phyloP scores from a whole-genome alignment of 2,329 filamentous ascomycete species.

The Fusarium miscanthi region DNA sequence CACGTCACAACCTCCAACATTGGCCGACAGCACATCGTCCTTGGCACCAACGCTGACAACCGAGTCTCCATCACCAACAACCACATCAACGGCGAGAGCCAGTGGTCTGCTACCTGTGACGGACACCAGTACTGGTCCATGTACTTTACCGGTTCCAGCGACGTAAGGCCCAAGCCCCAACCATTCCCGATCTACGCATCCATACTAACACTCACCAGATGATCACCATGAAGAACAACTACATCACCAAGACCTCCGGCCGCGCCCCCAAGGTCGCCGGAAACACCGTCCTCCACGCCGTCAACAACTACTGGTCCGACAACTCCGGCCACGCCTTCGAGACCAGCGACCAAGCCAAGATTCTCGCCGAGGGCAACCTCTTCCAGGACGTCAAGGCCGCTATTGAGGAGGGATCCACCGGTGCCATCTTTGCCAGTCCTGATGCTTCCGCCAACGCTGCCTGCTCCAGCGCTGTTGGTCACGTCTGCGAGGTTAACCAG shows the following conservation, averaged over 20 bases:
- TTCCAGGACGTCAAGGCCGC: slow-evolving; percentile 64
- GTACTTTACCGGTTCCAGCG: slow-evolving; percentile 65
- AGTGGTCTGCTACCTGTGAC: slow-evolving; percentile 69
- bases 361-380: slow-evolving; percentile 67
- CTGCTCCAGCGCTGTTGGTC: slow-evolving; percentile 60
- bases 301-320: slow-evolving; percentile 71
- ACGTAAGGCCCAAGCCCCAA: slow-evolving; percentile 42
- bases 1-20: slow-evolving; percentile 67
- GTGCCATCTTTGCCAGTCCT: slow-evolving; percentile 50
- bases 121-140: slow-evolving; percentile 70
- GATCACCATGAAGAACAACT: slow-evolving; percentile 70
- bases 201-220: neutral
- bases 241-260: slow-evolving; percentile 68
- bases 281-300: slow-evolving; percentile 66
- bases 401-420: slow-evolving; percentile 49
- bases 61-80: slow-evolving; percentile 70
- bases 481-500: slow-evolving; percentile 61
- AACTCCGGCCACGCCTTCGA: slow-evolving; percentile 69
- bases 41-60: slow-evolving; percentile 63
- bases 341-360: slow-evolving; percentile 52
- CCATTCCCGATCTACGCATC: too few species aligned
- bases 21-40: slow-evolving; percentile 70
- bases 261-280: slow-evolving; percentile 67
- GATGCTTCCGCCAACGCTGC: slow-evolving; percentile 50
- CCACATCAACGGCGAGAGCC: slow-evolving; percentile 63